phyloP scores from a whole-genome alignment of 768 basidiomycete genomes.

The Lactifluus echinatus region DNA sequence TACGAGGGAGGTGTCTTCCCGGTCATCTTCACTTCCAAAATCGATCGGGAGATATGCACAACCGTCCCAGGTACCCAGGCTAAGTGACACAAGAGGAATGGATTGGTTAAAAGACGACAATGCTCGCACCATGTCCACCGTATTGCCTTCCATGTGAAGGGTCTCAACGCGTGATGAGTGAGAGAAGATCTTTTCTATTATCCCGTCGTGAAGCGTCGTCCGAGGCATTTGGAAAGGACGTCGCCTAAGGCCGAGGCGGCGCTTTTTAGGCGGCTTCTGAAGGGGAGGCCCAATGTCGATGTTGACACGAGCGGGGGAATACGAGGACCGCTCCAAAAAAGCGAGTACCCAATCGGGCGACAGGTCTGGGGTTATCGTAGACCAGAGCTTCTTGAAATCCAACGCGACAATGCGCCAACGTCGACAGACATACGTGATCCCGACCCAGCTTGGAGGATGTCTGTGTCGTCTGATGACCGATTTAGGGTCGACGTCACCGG shows the following conservation, averaged over 20 bases:
- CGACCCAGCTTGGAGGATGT: not conserved
- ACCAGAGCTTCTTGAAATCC: conserved; percentile 3
- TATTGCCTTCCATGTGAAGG: conserved; percentile 2
- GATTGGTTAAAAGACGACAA: not conserved
- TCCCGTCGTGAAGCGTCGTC: not conserved
- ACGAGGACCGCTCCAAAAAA: not conserved
- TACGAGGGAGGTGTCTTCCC: not conserved
- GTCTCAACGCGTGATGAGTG: not conserved
- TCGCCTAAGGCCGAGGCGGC: not conserved
- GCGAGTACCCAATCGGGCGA: not conserved
- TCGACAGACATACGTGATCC: not conserved
- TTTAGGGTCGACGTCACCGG: not conserved
- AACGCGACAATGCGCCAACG: not conserved
- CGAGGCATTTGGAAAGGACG: not conserved
- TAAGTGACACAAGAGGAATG: not conserved
- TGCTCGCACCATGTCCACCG: not conserved
- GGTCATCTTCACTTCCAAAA: not conserved
- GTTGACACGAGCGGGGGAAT: not conserved
- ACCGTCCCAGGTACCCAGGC: not conserved
- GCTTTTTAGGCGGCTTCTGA: not conserved
- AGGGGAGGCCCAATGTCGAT: not conserved
- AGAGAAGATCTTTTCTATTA: not conserved
- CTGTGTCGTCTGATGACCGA: not conserved
- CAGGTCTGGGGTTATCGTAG: not conserved
- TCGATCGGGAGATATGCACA: not conserved